phyloP scores from a whole-genome alignment of 805 yeast species.

The Starmera caribaea region DNA sequence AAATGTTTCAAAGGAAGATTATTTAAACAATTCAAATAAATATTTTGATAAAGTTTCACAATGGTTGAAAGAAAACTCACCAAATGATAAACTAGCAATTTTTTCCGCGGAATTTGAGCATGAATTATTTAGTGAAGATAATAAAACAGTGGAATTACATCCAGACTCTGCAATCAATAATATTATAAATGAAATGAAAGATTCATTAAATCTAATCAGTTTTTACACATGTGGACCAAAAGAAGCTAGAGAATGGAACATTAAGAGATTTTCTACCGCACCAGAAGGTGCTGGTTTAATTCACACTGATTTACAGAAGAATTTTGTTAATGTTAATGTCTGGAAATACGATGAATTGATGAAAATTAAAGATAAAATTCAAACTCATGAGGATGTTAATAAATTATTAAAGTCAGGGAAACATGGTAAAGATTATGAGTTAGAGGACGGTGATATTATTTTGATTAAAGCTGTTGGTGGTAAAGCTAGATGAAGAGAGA shows the following conservation, averaged over 20 bases:
- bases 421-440: constrained; percentile 69
- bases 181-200: constrained; percentile 57
- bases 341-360: constrained; percentile 54
- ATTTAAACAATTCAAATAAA: constrained; percentile 40
- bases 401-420: constrained; percentile 23
- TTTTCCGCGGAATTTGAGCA: constrained; percentile 50
- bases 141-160: constrained; percentile 30
- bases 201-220: constrained; percentile 60
- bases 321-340: constrained; percentile 73
- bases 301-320: constrained; percentile 75
- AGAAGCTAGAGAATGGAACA: constrained; percentile 87
- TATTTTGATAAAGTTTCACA: constrained; percentile 38
- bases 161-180: constrained; percentile 47
- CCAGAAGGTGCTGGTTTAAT: constrained; percentile 89
- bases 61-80: constrained; percentile 64
- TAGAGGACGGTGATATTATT: constrained; percentile 80
- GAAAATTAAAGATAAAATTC: constrained; percentile 5
- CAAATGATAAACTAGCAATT: constrained; percentile 61
- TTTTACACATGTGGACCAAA: constrained; percentile 81
- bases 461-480: constrained; percentile 67
- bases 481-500: constrained; percentile 24
- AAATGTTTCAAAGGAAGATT: constrained; percentile 68
- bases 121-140: constrained; percentile 16
- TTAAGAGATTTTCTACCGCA: constrained; percentile 65
- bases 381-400: constrained; percentile 20